Percentiles rank a stretch among this genome's conserved stretches.
phyloP scores from a whole-genome alignment of 1,284 basidiomycete genomes.

The Ganoderma lingzhi region DNA sequence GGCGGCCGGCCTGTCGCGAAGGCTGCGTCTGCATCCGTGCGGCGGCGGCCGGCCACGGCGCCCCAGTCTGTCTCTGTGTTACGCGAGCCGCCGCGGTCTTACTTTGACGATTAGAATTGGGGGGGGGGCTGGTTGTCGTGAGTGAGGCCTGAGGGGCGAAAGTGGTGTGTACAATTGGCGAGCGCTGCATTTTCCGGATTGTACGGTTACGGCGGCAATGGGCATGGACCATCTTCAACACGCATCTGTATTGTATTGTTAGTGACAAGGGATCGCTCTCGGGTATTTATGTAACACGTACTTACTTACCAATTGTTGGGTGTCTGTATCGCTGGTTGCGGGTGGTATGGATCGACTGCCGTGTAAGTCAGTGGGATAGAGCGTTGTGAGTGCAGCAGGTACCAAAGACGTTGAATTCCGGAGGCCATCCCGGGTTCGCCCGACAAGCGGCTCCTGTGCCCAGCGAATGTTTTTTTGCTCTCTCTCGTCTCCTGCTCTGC shows the following conservation, averaged over 20 bases:
- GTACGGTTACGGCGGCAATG: not conserved
- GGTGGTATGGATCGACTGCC: not conserved
- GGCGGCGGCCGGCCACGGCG: not conserved
- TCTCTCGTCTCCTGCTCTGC: no score
- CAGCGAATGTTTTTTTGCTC: no score
- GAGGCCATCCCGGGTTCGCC: no score
- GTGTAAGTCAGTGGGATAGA: no score
- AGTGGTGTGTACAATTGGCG: not conserved
- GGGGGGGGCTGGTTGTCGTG: no score
- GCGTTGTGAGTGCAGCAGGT: no score
- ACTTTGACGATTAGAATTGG: not conserved
- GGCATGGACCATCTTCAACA: not conserved
- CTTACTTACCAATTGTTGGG: not conserved
- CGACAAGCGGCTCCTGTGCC: no score
- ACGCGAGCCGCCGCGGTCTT: not conserved
- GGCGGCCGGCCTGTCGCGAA: not conserved
- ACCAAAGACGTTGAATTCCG: no score
- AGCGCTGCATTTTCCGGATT: not conserved
- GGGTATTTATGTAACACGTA: not conserved
- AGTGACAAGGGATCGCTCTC: not conserved
- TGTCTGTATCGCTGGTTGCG: not conserved
- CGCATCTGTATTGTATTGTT: conserved; percentile 9
- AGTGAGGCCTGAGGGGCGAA: no score
- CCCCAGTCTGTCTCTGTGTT: not conserved
- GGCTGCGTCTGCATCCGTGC: not conserved